Percentiles rank a stretch among this genome's conserved stretches.
Conservation (phyloP, 192 early-diverging fungal genomes). For the Backusella morwellensis region DNA sequence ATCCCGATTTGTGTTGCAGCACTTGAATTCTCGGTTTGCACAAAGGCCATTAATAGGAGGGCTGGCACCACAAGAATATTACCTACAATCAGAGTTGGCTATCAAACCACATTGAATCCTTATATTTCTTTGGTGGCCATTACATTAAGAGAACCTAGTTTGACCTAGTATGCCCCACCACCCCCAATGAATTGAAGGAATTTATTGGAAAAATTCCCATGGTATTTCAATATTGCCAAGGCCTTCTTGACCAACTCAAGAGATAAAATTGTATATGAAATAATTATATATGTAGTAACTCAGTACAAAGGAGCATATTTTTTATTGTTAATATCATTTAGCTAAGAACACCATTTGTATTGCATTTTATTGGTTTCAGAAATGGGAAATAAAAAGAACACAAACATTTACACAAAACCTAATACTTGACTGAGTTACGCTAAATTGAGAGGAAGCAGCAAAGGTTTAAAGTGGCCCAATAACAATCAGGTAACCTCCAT, state of each 20-base stretch:
- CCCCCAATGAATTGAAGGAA: background rate
- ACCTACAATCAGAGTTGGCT: background rate
- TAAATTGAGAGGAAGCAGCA: too few relatives aligned
- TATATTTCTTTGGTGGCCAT: background rate
- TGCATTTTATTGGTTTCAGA: too few relatives aligned
- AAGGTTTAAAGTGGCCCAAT: too few relatives aligned
- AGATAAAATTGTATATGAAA: background rate
- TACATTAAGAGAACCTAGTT: background rate
- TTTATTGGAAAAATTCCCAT: background rate
- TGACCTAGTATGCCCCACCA: background rate
- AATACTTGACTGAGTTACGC: too few relatives aligned
- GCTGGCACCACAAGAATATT: background rate
- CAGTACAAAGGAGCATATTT: too few relatives aligned
- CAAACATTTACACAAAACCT: too few relatives aligned
- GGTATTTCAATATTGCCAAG: background rate
- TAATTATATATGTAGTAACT: too few relatives aligned
- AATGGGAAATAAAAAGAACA: too few relatives aligned
- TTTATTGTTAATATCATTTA: too few relatives aligned
- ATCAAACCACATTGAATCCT: background rate
- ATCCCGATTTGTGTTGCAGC: background rate
- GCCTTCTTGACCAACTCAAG: background rate
- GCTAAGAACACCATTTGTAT: too few relatives aligned
- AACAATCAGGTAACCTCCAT: too few relatives aligned
- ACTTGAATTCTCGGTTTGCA: background rate
- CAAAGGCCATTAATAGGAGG: background rate